These are phyloP conservation scores for Rhizopogon rudus DNA, from an alignment of 768 basidiomycete genomes.

Conservation along the genomic window DNA sequence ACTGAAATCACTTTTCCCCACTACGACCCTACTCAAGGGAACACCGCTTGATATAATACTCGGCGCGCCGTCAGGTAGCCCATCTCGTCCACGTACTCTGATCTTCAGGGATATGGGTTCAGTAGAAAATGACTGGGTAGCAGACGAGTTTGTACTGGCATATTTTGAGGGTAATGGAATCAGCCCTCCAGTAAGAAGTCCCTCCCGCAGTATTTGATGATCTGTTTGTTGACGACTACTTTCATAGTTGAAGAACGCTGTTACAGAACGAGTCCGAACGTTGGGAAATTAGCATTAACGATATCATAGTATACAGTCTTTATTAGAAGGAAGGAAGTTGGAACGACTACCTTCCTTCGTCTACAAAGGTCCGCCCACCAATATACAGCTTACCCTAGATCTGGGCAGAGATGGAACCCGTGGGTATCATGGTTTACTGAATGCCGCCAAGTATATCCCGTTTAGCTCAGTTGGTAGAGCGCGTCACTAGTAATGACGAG, in stretches of 20 bases:
- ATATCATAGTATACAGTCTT: not conserved
- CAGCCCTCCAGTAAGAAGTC: conserved; percentile 59
- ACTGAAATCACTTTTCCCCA: conserved; percentile 75
- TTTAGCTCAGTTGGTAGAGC: conserved; percentile 50
- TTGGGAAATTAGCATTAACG: conserved; percentile 1
- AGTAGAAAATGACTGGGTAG: conserved; percentile 71
- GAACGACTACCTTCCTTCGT: too few relatives aligned
- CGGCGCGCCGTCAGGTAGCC: conserved; percentile 43
- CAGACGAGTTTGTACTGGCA: conserved; percentile 64
- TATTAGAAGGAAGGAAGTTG: too few relatives aligned
- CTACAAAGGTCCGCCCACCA: too few relatives aligned
- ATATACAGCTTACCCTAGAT: too few relatives aligned
- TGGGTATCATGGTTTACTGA: too few relatives aligned
- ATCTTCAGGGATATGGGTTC: conserved; percentile 70
- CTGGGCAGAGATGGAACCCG: too few relatives aligned
- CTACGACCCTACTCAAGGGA: conserved; percentile 61
- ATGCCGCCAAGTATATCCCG: conserved; percentile 13
- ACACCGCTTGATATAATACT: conserved; percentile 66
- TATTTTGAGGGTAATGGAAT: conserved; percentile 71
- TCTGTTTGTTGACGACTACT: not conserved
- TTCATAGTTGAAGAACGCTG: conserved; percentile 25
- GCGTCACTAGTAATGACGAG: conserved; percentile 70
- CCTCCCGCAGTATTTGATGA: not conserved
- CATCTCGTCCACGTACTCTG: conserved; percentile 46
- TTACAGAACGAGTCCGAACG: conserved; percentile 17